Evolutionary conservation across 2,329 filamentous ascomycete genomes (phyloP).

Genomic region (Aspergillus neoniger): DNA sequence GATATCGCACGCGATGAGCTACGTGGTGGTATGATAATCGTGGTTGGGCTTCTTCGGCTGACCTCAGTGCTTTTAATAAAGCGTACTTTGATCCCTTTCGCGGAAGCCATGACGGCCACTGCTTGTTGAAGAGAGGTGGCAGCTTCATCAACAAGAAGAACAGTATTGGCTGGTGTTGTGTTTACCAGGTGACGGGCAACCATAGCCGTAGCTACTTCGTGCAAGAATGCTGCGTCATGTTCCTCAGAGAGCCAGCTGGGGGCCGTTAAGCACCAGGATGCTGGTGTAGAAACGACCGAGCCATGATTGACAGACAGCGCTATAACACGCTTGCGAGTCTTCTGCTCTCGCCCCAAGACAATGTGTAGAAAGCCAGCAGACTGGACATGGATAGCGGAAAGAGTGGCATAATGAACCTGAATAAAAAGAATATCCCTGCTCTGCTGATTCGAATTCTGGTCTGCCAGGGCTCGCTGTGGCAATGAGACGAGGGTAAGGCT

Average conservation of each 20-base stretch:
- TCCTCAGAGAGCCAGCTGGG: background rate
- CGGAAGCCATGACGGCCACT: background rate
- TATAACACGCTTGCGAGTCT: background rate
- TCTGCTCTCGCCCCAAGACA: conserved; percentile 2
- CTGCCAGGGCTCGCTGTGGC: too few species aligned
- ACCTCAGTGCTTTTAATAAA: conserved; percentile 19
- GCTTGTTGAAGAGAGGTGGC: background rate
- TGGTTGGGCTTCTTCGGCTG: background rate
- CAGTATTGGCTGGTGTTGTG: background rate
- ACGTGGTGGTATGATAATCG: background rate
- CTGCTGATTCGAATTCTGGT: too few species aligned
- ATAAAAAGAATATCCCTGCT: too few species aligned
- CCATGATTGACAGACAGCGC: conserved; percentile 3
- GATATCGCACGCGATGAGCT: conserved; percentile 4
- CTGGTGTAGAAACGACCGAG: conserved; percentile 2
- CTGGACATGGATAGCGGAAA: background rate
- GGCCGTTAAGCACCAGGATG: conserved; percentile 3
- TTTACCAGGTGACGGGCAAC: conserved; percentile 4
- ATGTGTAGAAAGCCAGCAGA: conserved; percentile 2
- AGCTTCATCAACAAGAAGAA: conserved; percentile 9
- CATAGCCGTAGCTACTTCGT: background rate
- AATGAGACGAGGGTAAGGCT: too few species aligned
- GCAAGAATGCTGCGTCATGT: background rate
- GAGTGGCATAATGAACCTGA: background rate
- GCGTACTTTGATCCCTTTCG: conserved; percentile 14